A percentile compares a stretch with the other conserved stretches of the same genome.
phyloP scores from a whole-genome alignment of 768 basidiomycete species.

The Tricholoma hemisulphureum region DNA sequence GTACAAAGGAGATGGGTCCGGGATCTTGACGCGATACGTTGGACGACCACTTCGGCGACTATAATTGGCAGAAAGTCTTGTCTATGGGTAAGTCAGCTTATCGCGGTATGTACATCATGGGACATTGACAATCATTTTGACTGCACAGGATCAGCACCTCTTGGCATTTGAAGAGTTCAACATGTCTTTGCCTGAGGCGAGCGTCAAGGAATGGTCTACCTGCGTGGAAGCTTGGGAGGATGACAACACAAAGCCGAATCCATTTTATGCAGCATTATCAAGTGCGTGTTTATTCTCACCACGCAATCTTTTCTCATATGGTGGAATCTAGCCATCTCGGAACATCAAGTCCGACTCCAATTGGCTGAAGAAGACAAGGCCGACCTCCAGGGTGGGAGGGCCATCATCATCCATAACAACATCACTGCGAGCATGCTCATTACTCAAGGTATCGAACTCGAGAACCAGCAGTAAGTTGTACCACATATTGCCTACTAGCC shows the following conservation, averaged over 20 bases:
- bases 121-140: neutral
- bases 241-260: conserved; percentile 3
- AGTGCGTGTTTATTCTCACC: neutral
- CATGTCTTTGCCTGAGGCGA: neutral
- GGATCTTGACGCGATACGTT: conserved; percentile 25
- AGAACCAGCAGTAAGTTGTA: conserved; percentile 23
- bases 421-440: conserved; percentile 22
- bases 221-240: conserved; percentile 8
- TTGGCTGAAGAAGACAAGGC: conserved; percentile 11
- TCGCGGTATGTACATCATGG: neutral
- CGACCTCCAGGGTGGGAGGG: neutral
- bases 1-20: too few species aligned
- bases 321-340: neutral
- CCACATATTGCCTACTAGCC: too few species aligned
- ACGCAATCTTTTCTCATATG: neutral
- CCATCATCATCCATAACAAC: conserved; percentile 2
- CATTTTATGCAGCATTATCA: neutral
- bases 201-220: neutral
- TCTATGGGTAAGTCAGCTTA: conserved; percentile 14
- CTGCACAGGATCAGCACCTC: neutral
- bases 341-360: conserved; percentile 5
- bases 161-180: conserved; percentile 1
- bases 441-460: conserved; percentile 11
- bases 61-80: conserved; percentile 25
- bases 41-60: conserved; percentile 26